These are phyloP conservation scores for Multifurca ochricompacta DNA, from an alignment of 768 basidiomycete species.

Conservation along the genomic window DNA sequence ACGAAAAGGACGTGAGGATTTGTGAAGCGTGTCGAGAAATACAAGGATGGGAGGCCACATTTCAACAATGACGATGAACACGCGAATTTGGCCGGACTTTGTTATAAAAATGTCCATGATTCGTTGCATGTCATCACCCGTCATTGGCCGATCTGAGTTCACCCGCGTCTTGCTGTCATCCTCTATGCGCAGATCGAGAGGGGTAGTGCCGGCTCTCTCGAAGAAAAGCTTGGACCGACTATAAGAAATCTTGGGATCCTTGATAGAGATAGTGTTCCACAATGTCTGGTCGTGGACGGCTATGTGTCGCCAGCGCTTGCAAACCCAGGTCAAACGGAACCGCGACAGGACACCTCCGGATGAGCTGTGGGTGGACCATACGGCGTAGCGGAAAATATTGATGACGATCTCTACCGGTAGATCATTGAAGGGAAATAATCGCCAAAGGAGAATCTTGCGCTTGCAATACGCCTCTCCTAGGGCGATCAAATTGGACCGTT, in stretches of 20 bases:
- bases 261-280: slow-evolving; percentile 55
- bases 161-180: slow-evolving; percentile 26
- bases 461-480: slow-evolving; percentile 7
- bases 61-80: slow-evolving; percentile 50
- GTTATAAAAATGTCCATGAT: slow-evolving; percentile 45
- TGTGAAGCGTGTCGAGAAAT: slow-evolving; percentile 41
- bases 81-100: slow-evolving; percentile 50
- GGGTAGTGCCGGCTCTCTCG: slow-evolving; percentile 44
- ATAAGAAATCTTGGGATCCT: slow-evolving; percentile 39
- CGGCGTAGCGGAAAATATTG: slow-evolving; percentile 54
- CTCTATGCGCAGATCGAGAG: slow-evolving; percentile 57
- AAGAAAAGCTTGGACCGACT: slow-evolving; percentile 49
- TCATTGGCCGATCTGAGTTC: slow-evolving; percentile 27
- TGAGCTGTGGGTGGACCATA: slow-evolving; percentile 38
- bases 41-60: slow-evolving; percentile 46
- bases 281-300: slow-evolving; percentile 23
- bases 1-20: slow-evolving; percentile 13
- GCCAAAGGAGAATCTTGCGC: slow-evolving; percentile 28
- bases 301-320: slow-evolving; percentile 29
- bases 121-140: slow-evolving; percentile 35
- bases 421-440: slow-evolving; percentile 47
- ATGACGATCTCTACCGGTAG: slow-evolving; percentile 59
- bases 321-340: slow-evolving; percentile 50
- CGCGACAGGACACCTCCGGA: slow-evolving; percentile 29
- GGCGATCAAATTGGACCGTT: not conserved